Percentiles rank a stretch among this genome's conserved stretches.
Evolutionary conservation across 1,284 basidiomycete species (phyloP).

Genomic region (Exobasidium cylindrosporum): DNA sequence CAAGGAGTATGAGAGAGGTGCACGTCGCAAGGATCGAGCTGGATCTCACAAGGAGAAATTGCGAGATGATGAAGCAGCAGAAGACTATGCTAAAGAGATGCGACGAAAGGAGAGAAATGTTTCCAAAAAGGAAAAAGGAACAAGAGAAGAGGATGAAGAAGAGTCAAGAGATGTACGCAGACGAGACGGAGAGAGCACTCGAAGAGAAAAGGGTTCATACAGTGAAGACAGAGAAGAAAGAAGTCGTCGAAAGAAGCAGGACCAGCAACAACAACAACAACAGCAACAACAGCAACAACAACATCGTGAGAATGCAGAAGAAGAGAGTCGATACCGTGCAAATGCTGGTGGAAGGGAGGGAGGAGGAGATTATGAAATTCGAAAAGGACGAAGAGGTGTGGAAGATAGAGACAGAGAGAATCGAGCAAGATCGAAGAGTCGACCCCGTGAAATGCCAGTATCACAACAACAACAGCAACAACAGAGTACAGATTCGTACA

Average conservation of each 20-base stretch:
- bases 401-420: not conserved
- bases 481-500: not conserved
- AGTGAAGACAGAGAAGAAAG: not conserved
- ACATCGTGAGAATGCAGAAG: not conserved
- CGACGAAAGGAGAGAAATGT: not conserved
- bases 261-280: not conserved
- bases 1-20: not conserved
- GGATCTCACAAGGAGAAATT: not conserved
- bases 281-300: conserved; percentile 8
- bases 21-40: not conserved
- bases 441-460: not conserved
- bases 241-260: not conserved
- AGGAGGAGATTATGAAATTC: not conserved
- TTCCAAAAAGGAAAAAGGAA: not conserved
- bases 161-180: not conserved
- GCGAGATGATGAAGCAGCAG: not conserved
- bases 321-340: not conserved
- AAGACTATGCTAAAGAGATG: not conserved
- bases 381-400: not conserved
- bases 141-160: not conserved
- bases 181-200: not conserved
- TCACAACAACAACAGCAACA: not conserved
- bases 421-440: not conserved
- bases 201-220: not conserved
- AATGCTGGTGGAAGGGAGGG: not conserved